These are phyloP conservation scores for Pythium phragmiticola DNA, from an alignment of 352 stramenopile species.

Conservation along the genomic window DNA sequence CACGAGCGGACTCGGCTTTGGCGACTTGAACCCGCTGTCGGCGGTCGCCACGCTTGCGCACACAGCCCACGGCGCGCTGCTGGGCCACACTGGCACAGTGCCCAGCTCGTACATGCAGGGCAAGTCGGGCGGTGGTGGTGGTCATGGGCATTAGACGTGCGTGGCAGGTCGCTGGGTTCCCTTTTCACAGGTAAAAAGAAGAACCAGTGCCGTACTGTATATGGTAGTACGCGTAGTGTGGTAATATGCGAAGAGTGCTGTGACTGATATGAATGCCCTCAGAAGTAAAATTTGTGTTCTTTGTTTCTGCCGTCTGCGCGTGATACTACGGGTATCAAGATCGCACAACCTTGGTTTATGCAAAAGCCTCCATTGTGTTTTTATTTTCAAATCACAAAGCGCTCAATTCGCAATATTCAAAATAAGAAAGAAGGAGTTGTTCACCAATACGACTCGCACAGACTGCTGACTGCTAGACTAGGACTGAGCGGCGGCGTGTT, in stretches of 20 bases:
- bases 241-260: no score
- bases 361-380: background rate
- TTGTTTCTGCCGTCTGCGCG: no score
- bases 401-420: background rate
- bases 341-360: background rate
- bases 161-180: no score
- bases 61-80: conserved; percentile 6
- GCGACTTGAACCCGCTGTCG: conserved; percentile 6
- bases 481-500: conserved; percentile 7
- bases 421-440: background rate
- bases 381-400: background rate
- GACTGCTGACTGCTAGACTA: conserved; percentile 12
- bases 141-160: background rate
- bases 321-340: no score
- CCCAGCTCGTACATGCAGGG: conserved; percentile 22
- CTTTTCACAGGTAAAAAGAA: no score
- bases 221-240: no score
- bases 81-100: conserved; percentile 18
- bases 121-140: background rate
- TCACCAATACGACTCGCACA: conserved; percentile 19
- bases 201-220: no score
- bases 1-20: background rate
- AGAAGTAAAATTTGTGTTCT: no score
- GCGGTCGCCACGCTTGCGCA: conserved; percentile 14
- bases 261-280: no score